Conservation (phyloP, 75 land plant genomes). For the Selaginella moellendorffii region DNA sequence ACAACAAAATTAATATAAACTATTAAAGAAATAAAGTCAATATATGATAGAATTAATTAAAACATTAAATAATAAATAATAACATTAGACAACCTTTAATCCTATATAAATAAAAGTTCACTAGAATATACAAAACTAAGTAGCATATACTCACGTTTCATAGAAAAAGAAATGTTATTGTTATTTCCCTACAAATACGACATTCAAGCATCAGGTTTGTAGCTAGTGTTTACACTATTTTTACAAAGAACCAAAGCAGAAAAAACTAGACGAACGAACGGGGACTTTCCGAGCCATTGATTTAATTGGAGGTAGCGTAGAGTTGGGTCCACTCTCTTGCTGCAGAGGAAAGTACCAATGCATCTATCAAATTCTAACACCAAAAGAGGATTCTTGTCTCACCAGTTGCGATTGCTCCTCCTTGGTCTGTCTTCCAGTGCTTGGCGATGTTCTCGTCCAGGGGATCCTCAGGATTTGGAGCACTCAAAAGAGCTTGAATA, state of each 20-base stretch:
- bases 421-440: slow-evolving; percentile 88
- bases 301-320: slow-evolving; percentile 43
- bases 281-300: background rate
- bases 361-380: background rate
- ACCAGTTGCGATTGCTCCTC: slow-evolving; percentile 93
- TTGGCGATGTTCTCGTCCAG: slow-evolving; percentile 92
- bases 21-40: too few relatives aligned
- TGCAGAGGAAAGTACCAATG: slow-evolving; percentile 15
- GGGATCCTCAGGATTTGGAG: slow-evolving; percentile 94
- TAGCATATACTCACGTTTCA: too few relatives aligned
- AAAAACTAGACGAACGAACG: background rate
- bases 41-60: too few relatives aligned
- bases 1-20: too few relatives aligned
- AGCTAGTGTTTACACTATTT: slow-evolving; percentile 1
- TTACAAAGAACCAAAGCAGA: background rate
- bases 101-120: too few relatives aligned
- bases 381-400: background rate
- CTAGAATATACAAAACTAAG: too few relatives aligned
- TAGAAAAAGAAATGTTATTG: too few relatives aligned
- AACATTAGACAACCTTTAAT: too few relatives aligned
- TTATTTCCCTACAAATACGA: too few relatives aligned
- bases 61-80: too few relatives aligned
- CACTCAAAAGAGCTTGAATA: slow-evolving; percentile 90
- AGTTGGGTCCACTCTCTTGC: slow-evolving; percentile 89
- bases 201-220: too few relatives aligned